Base-by-base conservation (phyloP, 805 yeast species). In the Saturnispora mendoncae region DNA sequence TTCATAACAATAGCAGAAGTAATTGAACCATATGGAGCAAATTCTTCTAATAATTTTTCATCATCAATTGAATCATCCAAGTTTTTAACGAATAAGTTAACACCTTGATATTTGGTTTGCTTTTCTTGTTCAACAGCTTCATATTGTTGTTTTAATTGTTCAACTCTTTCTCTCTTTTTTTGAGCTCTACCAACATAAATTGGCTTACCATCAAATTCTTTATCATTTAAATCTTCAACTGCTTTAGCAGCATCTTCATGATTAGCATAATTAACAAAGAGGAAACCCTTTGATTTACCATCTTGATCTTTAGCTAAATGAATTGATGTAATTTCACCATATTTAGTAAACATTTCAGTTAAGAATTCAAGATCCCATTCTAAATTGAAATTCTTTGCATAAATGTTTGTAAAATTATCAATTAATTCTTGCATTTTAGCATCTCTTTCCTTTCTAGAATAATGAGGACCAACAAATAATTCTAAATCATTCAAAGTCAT, bases 121-220 rank as follows among this genome's bases (percentile, higher is more conserved):
- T 85, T 85, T 72, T 92, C 97, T 64, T 83, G 74, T 65, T 95
- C 80, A 55, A 83, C 80, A 54, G 84, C 77, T 70, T 92, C 97
- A 72, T 85, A 81, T 72, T 86, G 94, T 70, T 81, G 82, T 74
- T 84, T 86, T 67, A 92, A 83, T 69, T 87, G 94, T 72, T 86
- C 95, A 61, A 80, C 68, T 75, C 98, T 88, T 78, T 92, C 98
- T 68, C 84, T 76, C 78, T 87, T 90, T 87, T 87, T 90, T 75
- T 92, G 98, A 55, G 98, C 98, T 70, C 98, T 86, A 59, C 97
- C 96, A 59, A 90, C 98, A 66, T 79, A 92, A 52, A 92, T 69
- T 66, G 72, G 76, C 72, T 84, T 85, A 59, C 92, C 94, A 57
- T 77, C 78, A 64, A 81, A 65, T 62, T 92, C 97, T 55, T 66